Evolutionary conservation across 805 yeast genomes (phyloP).

Genomic region (Suhomyces vadensis): DNA sequence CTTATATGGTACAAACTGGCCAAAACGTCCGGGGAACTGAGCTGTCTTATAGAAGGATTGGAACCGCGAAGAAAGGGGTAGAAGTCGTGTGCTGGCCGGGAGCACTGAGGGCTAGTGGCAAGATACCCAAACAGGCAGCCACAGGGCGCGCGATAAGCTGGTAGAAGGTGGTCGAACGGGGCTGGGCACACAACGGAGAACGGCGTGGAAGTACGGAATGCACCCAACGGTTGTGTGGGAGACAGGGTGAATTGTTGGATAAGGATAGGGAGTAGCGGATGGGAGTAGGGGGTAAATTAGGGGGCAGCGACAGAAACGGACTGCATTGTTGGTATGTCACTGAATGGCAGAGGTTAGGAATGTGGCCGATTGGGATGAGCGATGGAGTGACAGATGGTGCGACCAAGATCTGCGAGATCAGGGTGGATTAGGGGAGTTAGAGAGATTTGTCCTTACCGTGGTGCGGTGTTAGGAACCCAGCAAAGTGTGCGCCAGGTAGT

Average conservation of each 20-base stretch:
- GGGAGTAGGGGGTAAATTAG: no score
- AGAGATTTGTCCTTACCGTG: no score
- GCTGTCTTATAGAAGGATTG: conserved; percentile 1
- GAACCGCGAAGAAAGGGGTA: conserved; percentile 6
- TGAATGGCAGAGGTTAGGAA: no score
- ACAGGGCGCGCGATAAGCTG: conserved; percentile 2
- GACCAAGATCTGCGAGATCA: no score
- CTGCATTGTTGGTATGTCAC: no score
- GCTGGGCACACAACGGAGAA: neutral
- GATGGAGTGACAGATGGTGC: no score
- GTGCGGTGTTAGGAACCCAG: neutral
- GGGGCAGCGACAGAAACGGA: no score
- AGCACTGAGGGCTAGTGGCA: neutral
- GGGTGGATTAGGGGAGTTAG: no score
- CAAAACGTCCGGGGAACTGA: neutral
- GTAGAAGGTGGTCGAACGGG: neutral
- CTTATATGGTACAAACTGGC: neutral
- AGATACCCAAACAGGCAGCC: neutral
- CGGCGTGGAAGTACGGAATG: neutral
- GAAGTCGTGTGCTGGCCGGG: conserved; percentile 5
- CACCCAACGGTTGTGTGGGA: neutral
- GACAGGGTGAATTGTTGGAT: neutral
- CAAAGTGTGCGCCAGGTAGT: no score
- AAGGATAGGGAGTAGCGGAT: neutral
- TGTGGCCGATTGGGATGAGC: no score